Evolutionary conservation across 371 early-diverging fungal genomes (phyloP), one percentile per base, ranked within the genome.

Genomic region (Umbelopsis sp.): DNA sequence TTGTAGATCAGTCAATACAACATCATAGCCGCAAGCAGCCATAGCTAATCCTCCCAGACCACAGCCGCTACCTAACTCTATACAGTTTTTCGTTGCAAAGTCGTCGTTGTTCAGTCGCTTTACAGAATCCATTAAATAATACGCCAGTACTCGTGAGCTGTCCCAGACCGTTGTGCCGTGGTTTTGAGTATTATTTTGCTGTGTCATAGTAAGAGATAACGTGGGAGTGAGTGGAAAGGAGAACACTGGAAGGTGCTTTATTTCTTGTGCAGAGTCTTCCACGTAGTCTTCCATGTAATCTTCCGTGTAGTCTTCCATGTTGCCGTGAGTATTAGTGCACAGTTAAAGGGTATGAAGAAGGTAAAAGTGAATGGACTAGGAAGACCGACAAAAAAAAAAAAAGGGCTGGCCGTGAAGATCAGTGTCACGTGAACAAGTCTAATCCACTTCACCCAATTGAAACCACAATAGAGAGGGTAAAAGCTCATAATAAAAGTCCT

Each of bases 161-260:
- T 80, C 76, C 80, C 80, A 80, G 12, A 80, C 80, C 1, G 80
- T 80, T 29, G 80, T 80, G 20, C 80, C 80, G 66, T 80, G 80
- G 12, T 73, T 77, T 44, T 72, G 68, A 8, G 77, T 80, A 45
- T 77, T 69, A 53, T 77, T 80, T 65, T 71, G 68, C 57, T 80
- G 80, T 2, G 63, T 69, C 25, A 80, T 44, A 16, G 72, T 44
- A 5, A 80, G 64, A 8, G 69, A 44, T 37, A 80, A 65, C 2
- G 66, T 63, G 3, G 75, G 72, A 22, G 69, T 50, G 8, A 76
- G 69, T 29, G 65, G 50, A 6, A 76, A 71, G 3, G 69, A 67
- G 68, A 76, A 76, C 6, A 74, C 75, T 5, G 72, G 50, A 22
- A 78, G 67, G 5, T 69, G 70, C 65, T 78, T 78, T 16, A 76